phyloP scores from a whole-genome alignment of 2,329 filamentous ascomycete species.

The Aciculosporium take region DNA sequence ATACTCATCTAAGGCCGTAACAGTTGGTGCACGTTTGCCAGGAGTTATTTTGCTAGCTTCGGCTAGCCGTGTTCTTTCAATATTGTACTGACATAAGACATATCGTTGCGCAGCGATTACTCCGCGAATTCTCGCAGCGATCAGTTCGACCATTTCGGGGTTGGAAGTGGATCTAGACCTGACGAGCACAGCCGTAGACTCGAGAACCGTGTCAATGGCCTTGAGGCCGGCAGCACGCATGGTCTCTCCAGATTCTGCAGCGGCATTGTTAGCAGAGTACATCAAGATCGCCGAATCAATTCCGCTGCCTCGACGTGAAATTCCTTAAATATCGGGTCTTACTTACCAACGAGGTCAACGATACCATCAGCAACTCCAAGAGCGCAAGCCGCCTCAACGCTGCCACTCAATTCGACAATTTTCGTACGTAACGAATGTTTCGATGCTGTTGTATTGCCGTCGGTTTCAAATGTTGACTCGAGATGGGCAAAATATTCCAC shows the following conservation, averaged over 20 bases:
- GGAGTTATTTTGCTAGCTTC: slow-evolving; percentile 68
- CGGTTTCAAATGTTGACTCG: slow-evolving; percentile 39
- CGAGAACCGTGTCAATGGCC: slow-evolving; percentile 85
- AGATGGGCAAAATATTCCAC: slow-evolving; percentile 71
- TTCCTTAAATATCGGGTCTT: background rate
- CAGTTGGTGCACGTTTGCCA: slow-evolving; percentile 82
- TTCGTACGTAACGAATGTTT: slow-evolving; percentile 57
- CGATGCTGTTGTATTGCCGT: slow-evolving; percentile 21
- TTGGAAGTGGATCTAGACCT: slow-evolving; percentile 77
- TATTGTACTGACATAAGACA: slow-evolving; percentile 93
- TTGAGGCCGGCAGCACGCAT: slow-evolving; percentile 93
- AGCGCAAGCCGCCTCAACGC: slow-evolving; percentile 92
- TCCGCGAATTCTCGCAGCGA: slow-evolving; percentile 74
- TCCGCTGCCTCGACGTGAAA: no score
- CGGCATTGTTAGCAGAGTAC: slow-evolving; percentile 7
- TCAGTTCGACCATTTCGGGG: slow-evolving; percentile 65
- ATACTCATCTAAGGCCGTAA: slow-evolving; percentile 76
- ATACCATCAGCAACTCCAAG: slow-evolving; percentile 93
- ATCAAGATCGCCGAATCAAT: background rate
- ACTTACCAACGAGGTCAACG: slow-evolving; percentile 86
- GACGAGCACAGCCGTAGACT: slow-evolving; percentile 79
- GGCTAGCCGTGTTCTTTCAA: slow-evolving; percentile 54
- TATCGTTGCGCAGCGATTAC: slow-evolving; percentile 92
- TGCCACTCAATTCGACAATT: slow-evolving; percentile 88
- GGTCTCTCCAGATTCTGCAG: slow-evolving; percentile 83